These are phyloP conservation scores for Lecanoromycetidae sp. DNA, from an alignment of 2,329 filamentous ascomycete species.

Conservation along the genomic window DNA sequence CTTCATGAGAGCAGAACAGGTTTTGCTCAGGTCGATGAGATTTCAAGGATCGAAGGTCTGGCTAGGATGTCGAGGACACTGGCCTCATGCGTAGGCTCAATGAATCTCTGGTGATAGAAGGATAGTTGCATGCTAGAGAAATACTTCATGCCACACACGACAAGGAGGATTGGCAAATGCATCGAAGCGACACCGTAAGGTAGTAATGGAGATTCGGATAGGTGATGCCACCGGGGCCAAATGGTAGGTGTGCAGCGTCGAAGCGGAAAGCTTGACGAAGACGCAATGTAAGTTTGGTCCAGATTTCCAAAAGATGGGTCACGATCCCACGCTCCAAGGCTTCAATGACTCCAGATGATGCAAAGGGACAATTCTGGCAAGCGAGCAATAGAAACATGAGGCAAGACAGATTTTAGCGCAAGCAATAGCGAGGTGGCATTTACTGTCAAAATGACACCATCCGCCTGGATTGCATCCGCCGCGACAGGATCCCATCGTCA, in stretches of 20 bases:
- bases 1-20: background rate
- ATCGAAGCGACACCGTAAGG: constrained; percentile 3
- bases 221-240: constrained; percentile 7
- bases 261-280: constrained; percentile 1
- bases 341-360: background rate
- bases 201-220: constrained; percentile 10
- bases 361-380: too few relatives aligned
- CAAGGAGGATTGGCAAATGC: too few relatives aligned
- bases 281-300: background rate
- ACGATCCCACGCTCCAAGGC: background rate
- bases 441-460: constrained; percentile 50
- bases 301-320: background rate
- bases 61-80: background rate
- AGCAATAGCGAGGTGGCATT: background rate
- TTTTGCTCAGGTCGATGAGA: background rate
- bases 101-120: background rate
- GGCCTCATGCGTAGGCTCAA: background rate
- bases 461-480: constrained; percentile 43
- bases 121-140: constrained; percentile 5
- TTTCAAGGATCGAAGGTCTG: background rate
- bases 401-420: background rate
- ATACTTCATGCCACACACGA: too few relatives aligned
- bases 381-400: too few relatives aligned
- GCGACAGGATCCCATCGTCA: constrained; percentile 5
- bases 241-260: background rate